Evolutionary conservation across 805 yeast genomes (phyloP), one percentile per base, ranked within the genome.

Genomic region (Saturnispora gosingensis): DNA sequence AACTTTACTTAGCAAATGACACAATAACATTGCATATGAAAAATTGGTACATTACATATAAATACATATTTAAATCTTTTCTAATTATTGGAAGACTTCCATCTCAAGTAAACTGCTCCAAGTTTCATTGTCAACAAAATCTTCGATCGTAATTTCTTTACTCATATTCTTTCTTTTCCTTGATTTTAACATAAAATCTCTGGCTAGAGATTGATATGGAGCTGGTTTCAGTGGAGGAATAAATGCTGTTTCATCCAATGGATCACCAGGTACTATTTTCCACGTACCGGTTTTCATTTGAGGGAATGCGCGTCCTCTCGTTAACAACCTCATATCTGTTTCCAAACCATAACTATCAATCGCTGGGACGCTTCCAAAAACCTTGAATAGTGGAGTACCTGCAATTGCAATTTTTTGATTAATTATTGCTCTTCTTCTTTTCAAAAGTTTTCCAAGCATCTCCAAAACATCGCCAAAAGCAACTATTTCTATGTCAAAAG

Each of bases 311-410:
- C 79, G 83, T 4, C 97, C 97, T 55, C 80, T 82, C 0, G 96
- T 81, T 11, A 82, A 77, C 11, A 88, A 66, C 55, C 96, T 68
- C 32, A 93, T 68, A 64, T 93, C 99, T 0, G 95, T 81, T 61
- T 88, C 97, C 45, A 93, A 73, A 0, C 98, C 99, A 50, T 84
- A 71, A 2, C 97, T 84, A 56, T 93, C 99, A 45, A 93, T 85
- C 1, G 87, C 93, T 0, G 99, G 99, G 0, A 93, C 69, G 30
- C 65, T 67, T 0, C 90, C 96, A 39, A 68, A 68, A 0, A 88
- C 69, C 53, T 71, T 74, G 59, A 73, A 79, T 9, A 91, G 66
- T 11, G 79, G 85, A 0, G 98, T 82, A 0, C 88, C 97, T 0
- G 81, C 81, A 22, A 91, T 77, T 2, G 88, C 81, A 0, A 54